Evolutionary conservation across 73 alveolate genomes (phyloP).

Genomic region (Stentor coeruleus): DNA sequence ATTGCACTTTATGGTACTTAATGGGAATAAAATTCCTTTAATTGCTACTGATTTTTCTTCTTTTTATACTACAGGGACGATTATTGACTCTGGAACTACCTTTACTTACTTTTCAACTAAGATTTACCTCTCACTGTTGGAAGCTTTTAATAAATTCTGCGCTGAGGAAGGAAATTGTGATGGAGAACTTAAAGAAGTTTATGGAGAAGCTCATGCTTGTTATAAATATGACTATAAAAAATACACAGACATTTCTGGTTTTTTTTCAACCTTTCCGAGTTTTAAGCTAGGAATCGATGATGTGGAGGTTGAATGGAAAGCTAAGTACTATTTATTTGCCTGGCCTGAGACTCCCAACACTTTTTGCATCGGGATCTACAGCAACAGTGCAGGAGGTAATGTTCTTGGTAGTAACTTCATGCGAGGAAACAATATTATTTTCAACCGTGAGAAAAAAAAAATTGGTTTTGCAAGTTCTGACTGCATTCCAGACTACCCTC

Average conservation of each 20-base stretch:
- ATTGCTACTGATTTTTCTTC: neutral
- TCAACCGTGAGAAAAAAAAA: neutral
- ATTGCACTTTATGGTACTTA: neutral
- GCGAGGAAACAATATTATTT: conserved; percentile 20
- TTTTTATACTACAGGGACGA: conserved; percentile 4
- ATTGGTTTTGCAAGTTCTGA: conserved; percentile 27
- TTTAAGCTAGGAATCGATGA: neutral
- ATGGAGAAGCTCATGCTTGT: conserved; percentile 17
- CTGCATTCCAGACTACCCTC: no score
- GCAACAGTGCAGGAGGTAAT: conserved; percentile 5
- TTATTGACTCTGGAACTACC: conserved; percentile 30
- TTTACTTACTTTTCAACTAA: neutral
- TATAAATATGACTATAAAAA: conserved; percentile 13
- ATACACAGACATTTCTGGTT: neutral
- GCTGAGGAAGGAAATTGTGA: conserved; percentile 1
- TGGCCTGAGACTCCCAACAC: conserved; percentile 31
- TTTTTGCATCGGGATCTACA: conserved; percentile 20
- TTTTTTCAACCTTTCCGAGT: conserved; percentile 11
- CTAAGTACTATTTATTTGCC: conserved; percentile 17
- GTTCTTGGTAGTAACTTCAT: conserved; percentile 25
- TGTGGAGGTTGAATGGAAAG: neutral
- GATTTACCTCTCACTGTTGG: neutral
- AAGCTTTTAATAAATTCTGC: neutral
- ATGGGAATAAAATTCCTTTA: neutral
- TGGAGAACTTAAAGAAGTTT: neutral